phyloP scores from a whole-genome alignment of 106 monocot species.

The Apostasia ramifera region DNA sequence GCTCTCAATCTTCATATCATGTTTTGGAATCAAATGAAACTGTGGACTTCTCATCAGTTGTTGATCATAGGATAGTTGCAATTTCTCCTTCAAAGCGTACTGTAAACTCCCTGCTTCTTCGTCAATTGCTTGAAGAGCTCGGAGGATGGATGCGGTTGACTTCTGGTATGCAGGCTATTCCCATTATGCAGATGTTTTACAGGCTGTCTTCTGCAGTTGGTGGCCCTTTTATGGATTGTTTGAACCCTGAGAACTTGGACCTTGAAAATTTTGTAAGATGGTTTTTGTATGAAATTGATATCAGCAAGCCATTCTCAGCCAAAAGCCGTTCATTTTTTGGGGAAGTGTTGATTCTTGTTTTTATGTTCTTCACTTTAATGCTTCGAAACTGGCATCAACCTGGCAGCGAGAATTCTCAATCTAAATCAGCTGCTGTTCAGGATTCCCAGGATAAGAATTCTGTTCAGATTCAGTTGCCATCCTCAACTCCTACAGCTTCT shows the following conservation, averaged over 20 bases:
- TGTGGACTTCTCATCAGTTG: slow-evolving; percentile 34
- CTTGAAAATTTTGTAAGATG: slow-evolving; percentile 87
- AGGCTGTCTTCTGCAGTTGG: slow-evolving; percentile 89
- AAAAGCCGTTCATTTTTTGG: slow-evolving; percentile 66
- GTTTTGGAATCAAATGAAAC: slow-evolving; percentile 55
- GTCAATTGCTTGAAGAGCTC: slow-evolving; percentile 68
- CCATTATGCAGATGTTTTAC: slow-evolving; percentile 96
- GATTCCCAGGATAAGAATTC: slow-evolving; percentile 63
- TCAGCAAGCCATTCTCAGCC: slow-evolving; percentile 60
- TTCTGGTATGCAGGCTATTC: slow-evolving; percentile 77
- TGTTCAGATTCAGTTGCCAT: slow-evolving; percentile 25
- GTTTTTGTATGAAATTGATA: slow-evolving; percentile 80
- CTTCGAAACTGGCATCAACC: slow-evolving; percentile 99
- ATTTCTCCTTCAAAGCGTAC: slow-evolving; percentile 96
- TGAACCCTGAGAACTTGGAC: slow-evolving; percentile 80
- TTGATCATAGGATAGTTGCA: slow-evolving; percentile 70
- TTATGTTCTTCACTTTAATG: slow-evolving; percentile 97
- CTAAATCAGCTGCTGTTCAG: slow-evolving; percentile 29
- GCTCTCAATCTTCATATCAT: slow-evolving; percentile 49
- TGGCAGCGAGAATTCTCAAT: slow-evolving; percentile 60
- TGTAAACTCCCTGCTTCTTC: slow-evolving; percentile 80
- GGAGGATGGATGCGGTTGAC: slow-evolving; percentile 91
- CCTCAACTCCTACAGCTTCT: slow-evolving; percentile 24
- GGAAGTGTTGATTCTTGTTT: slow-evolving; percentile 80
- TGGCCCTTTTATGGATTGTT: slow-evolving; percentile 93